phyloP scores from a whole-genome alignment of 495 filamentous ascomycete species.

The Astrothelium macrocarpum region DNA sequence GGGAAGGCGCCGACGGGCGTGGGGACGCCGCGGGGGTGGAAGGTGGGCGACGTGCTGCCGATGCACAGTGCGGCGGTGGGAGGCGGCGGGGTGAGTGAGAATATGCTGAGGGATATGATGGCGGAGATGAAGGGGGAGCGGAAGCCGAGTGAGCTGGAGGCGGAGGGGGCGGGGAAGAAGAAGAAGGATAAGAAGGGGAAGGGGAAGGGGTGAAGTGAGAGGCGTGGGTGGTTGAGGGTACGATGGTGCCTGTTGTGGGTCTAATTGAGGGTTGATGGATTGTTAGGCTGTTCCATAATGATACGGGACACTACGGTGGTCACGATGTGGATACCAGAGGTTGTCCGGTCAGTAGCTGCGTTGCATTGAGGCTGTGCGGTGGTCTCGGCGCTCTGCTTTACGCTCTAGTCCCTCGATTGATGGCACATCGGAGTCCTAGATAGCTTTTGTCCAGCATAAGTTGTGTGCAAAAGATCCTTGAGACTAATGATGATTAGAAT shows the following conservation, averaged over 20 bases:
- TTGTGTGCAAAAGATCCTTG: too few relatives aligned
- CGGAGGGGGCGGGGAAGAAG: slow-evolving; percentile 36
- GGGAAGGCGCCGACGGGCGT: slow-evolving; percentile 58
- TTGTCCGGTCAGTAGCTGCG: too few relatives aligned
- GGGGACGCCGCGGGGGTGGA: slow-evolving; percentile 83
- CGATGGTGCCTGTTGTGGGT: not conserved
- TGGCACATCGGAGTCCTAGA: too few relatives aligned
- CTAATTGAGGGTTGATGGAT: not conserved
- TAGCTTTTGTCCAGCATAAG: too few relatives aligned
- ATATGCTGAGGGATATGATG: slow-evolving; percentile 97
- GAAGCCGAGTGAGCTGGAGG: slow-evolving; percentile 41
- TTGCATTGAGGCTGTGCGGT: too few relatives aligned
- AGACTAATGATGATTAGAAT: too few relatives aligned
- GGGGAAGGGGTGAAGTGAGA: slow-evolving; percentile 12
- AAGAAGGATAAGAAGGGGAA: slow-evolving; percentile 41
- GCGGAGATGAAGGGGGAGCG: slow-evolving; percentile 65
- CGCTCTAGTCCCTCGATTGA: too few relatives aligned
- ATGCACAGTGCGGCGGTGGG: slow-evolving; percentile 80
- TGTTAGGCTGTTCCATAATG: too few relatives aligned
- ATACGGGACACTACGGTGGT: too few relatives aligned
- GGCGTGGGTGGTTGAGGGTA: not conserved
- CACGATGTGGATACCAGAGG: too few relatives aligned
- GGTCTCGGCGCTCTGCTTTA: too few relatives aligned
- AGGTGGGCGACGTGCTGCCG: slow-evolving; percentile 73
- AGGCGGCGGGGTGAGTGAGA: slow-evolving; percentile 90